Evolutionary conservation across 148 eudicot genomes (phyloP).

Genomic region (Fagopyrum esculentum): DNA sequence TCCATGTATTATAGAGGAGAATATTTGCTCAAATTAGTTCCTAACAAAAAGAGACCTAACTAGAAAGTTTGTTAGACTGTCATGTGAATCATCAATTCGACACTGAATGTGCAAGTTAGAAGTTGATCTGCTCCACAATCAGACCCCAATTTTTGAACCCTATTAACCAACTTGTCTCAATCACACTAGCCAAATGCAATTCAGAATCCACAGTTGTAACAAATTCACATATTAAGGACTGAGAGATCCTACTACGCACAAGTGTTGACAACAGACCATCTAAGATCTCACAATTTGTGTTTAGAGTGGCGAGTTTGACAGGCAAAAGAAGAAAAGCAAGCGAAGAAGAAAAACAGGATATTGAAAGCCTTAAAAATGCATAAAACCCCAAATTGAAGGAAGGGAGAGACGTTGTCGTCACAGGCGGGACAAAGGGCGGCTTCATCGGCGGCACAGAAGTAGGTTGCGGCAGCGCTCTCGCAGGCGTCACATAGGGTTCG

Average conservation of each 20-base stretch:
- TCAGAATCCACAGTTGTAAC: background rate
- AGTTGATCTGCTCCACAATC: background rate
- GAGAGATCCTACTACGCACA: background rate
- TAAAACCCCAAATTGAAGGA: background rate
- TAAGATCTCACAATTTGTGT: background rate
- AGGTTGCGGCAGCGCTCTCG: slow-evolving; percentile 82
- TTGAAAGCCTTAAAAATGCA: background rate
- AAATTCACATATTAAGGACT: background rate
- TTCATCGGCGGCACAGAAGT: slow-evolving; percentile 97
- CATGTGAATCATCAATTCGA: background rate
- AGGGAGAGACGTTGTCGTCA: slow-evolving; percentile 63
- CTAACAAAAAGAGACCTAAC: background rate
- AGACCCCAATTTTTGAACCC: background rate
- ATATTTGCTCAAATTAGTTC: background rate
- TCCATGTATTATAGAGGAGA: background rate
- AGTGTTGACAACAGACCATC: background rate
- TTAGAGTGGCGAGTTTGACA: background rate
- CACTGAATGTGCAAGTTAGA: background rate
- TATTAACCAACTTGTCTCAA: background rate
- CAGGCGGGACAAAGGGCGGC: slow-evolving; percentile 94
- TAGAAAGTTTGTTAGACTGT: background rate
- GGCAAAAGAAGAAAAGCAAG: background rate
- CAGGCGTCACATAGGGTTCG: slow-evolving; percentile 88
- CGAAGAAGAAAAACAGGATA: background rate
- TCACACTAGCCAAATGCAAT: background rate